phyloP scores from a whole-genome alignment of 2,329 filamentous ascomycete genomes.

The Phoma sp. region DNA sequence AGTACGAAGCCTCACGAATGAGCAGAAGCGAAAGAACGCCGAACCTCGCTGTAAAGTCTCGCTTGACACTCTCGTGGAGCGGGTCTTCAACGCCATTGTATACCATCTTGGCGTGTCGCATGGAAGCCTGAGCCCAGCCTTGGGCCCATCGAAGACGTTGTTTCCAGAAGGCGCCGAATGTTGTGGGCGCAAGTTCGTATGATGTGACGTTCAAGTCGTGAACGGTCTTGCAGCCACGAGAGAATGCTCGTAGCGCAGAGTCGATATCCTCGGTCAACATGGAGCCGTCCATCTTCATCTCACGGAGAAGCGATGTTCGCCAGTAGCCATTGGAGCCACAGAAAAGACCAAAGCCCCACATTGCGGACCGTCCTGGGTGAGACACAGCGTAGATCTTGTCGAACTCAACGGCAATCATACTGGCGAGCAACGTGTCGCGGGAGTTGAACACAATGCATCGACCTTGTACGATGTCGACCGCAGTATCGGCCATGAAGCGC shows the following conservation, averaged over 20 bases:
- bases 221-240: slow-evolving; percentile 52
- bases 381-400: slow-evolving; percentile 61
- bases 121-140: slow-evolving; percentile 58
- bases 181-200: slow-evolving; percentile 57
- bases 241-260: slow-evolving; percentile 55
- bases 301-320: slow-evolving; percentile 52
- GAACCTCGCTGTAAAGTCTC: slow-evolving; percentile 49
- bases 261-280: slow-evolving; percentile 61
- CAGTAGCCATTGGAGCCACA: slow-evolving; percentile 59
- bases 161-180: slow-evolving; percentile 55
- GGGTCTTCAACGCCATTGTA: slow-evolving; percentile 51
- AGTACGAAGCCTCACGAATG: slow-evolving; percentile 56
- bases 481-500: slow-evolving; percentile 51
- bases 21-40: slow-evolving; percentile 55
- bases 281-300: slow-evolving; percentile 58
- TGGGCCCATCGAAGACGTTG: slow-evolving; percentile 59
- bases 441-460: slow-evolving; percentile 59
- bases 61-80: slow-evolving; percentile 34
- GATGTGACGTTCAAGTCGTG: slow-evolving; percentile 59
- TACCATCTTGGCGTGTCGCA: slow-evolving; percentile 51
- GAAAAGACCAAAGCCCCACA: slow-evolving; percentile 58
- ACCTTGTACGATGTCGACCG: slow-evolving; percentile 58
- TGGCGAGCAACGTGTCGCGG: slow-evolving; percentile 51
- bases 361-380: slow-evolving; percentile 55
- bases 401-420: slow-evolving; percentile 58